These are phyloP conservation scores for Saccharomycopsis sp. DNA, from an alignment of 805 yeast genomes.

Conservation along the genomic window DNA sequence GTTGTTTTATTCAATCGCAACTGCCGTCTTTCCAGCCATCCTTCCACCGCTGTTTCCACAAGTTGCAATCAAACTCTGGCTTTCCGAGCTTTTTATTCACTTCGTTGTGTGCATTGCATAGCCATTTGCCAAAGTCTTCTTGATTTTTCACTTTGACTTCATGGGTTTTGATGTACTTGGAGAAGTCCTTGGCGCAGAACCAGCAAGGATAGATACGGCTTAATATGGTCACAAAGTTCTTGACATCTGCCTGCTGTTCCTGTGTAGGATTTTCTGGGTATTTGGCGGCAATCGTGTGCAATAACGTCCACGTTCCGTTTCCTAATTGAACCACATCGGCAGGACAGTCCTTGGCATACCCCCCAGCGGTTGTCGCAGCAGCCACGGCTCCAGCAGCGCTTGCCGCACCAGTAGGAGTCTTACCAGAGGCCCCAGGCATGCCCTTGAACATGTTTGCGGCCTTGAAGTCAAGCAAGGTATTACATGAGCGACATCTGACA, in stretches of 20 bases:
- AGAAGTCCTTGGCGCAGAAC: constrained; percentile 86
- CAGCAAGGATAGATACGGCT: constrained; percentile 87
- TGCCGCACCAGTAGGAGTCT: constrained; percentile 21
- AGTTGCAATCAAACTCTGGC: constrained; percentile 74
- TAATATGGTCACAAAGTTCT: constrained; percentile 59
- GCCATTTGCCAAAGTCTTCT: constrained; percentile 82
- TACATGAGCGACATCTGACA: constrained; percentile 78
- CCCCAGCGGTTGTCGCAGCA: constrained; percentile 20
- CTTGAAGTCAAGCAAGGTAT: constrained; percentile 72
- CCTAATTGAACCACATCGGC: constrained; percentile 83
- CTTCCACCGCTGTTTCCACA: constrained; percentile 93
- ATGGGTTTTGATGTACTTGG: constrained; percentile 44
- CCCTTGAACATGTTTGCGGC: constrained; percentile 37
- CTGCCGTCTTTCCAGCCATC: constrained; percentile 75
- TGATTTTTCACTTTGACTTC: constrained; percentile 50
- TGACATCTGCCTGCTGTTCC: constrained; percentile 64
- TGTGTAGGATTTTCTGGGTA: constrained; percentile 67
- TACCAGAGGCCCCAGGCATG: constrained; percentile 12
- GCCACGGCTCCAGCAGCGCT: constrained; percentile 23
- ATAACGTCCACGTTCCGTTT: constrained; percentile 82
- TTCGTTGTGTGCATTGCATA: constrained; percentile 90
- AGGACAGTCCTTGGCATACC: constrained; percentile 52
- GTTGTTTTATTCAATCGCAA: constrained; percentile 32
- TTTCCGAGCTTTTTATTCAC: constrained; percentile 88
- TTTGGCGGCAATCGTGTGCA: constrained; percentile 84